These are phyloP conservation scores for Ramularia endophylla DNA, from an alignment of 2,329 filamentous ascomycete species.

Conservation along the genomic window DNA sequence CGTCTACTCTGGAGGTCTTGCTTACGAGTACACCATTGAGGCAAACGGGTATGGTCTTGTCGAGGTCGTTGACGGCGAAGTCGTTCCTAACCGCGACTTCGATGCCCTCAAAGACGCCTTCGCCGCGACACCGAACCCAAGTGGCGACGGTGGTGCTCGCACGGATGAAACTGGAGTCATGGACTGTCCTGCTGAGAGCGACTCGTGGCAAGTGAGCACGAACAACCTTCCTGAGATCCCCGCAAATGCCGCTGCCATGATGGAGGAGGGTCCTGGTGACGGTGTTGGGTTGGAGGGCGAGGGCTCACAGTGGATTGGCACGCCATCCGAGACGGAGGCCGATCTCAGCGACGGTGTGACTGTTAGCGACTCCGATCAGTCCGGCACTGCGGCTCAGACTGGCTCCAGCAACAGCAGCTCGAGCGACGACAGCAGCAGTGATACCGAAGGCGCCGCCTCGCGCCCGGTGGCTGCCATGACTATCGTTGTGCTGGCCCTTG, in stretches of 20 bases:
- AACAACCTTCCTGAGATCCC: constrained; percentile 52
- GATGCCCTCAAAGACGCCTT: constrained; percentile 49
- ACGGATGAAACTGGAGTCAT: constrained; percentile 40
- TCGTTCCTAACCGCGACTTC: constrained; percentile 60
- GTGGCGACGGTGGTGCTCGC: constrained; percentile 56
- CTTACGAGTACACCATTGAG: constrained; percentile 89
- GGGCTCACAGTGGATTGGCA: constrained; percentile 43
- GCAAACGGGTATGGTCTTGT: constrained; percentile 76
- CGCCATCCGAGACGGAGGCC: constrained; percentile 44
- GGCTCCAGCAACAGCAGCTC: constrained; percentile 9
- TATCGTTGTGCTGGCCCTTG: background rate
- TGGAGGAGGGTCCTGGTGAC: constrained; percentile 52
- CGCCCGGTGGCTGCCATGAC: constrained; percentile 38
- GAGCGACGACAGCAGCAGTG: constrained; percentile 18
- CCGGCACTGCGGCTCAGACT: constrained; percentile 11
- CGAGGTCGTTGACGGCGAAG: constrained; percentile 53
- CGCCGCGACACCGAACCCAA: constrained; percentile 44
- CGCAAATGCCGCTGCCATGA: constrained; percentile 47
- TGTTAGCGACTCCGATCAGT: constrained; percentile 11
- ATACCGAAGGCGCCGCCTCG: constrained; percentile 21
- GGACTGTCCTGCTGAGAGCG: constrained; percentile 49
- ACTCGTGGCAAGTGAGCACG: constrained; percentile 52
- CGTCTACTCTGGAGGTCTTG: constrained; percentile 90
- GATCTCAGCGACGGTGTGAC: constrained; percentile 32
- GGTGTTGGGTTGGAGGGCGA: constrained; percentile 49